phyloP scores from a whole-genome alignment of 1,139 yeast species.

The Maudiozyma humilis region DNA sequence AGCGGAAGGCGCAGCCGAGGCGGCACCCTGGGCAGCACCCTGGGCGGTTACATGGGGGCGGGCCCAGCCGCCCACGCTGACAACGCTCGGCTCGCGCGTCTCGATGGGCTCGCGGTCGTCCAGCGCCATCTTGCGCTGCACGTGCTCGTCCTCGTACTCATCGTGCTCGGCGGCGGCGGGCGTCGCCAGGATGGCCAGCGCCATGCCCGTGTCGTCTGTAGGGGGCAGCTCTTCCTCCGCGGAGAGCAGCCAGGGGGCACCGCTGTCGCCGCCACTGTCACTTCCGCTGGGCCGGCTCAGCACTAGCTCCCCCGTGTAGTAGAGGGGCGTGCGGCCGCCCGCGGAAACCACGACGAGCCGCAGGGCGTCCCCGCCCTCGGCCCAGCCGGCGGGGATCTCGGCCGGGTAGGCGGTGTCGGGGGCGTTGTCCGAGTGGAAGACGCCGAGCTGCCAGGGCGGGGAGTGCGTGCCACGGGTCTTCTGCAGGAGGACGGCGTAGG shows the following conservation, averaged over 20 bases:
- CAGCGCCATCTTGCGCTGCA: neutral
- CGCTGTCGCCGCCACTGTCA: neutral
- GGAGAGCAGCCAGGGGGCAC: no score
- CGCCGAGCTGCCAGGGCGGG: neutral
- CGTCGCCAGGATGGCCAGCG: neutral
- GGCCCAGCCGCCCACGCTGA: neutral
- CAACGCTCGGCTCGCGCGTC: neutral
- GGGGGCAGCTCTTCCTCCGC: no score
- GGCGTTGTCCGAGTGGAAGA: neutral
- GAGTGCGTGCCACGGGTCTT: neutral
- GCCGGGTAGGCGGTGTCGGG: neutral
- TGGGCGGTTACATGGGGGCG: no score
- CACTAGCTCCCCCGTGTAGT: neutral
- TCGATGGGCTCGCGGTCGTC: neutral
- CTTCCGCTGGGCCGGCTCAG: neutral
- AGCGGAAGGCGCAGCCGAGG: no score
- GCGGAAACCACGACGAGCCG: neutral
- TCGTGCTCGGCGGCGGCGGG: neutral
- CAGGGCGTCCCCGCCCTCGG: no score
- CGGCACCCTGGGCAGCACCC: no score
- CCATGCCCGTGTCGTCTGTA: no score
- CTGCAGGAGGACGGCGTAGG: neutral
- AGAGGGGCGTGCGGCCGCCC: neutral
- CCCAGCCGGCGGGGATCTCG: no score
- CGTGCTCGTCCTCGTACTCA: neutral